Base-by-base conservation (phyloP, 176 grass and related monocot species). In the Zoysia pacifica region DNA sequence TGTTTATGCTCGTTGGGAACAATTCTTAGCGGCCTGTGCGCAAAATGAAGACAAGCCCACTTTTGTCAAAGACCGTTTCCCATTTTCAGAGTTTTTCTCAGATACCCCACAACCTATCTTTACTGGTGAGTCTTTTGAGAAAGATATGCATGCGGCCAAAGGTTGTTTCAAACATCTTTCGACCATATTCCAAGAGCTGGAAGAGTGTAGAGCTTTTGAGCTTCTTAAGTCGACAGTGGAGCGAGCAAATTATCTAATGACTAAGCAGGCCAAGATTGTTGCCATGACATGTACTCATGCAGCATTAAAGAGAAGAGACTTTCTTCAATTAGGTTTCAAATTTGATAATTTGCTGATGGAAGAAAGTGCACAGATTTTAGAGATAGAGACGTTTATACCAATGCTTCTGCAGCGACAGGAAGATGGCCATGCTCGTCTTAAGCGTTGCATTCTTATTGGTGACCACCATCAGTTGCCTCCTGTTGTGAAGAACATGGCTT, bases 221-320 rank as follows among this genome's bases (percentile, higher is more conserved):
- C 82, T 98, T 71, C 92, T 98, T 2, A 98, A 98, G 72, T 93
- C 92, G 45, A 99, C 96, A 49, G 96, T 89, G 11, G 96, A 99
- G 58, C 78, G 96, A 78, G 92, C 92, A 81, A 99, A 98, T 83
- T 98, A 98, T 88, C 84, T 98, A 62, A 94, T 93, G 96, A 98
- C 92, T 54, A 98, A 95, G 75, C 96, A 98, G 70, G 96, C 96
- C 46, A 98, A 98, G 88, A 95, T 98, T 79, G 96, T 98, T 16
- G 96, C 96, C 69, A 98, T 98, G 96, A 98, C 96, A 48, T 98
- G 96, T 69, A 98, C 96, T 68, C 96, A 93, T 84, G 96, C 92
- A 45, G 96, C 96, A 76, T 83, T 98, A 67, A 98, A 95, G 67
- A 90, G 96, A 73, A 93, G 81, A 80, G 96, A 98, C 50, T 98